These are phyloP conservation scores for Sanghuangporus weigelae DNA, from an alignment of 1,284 basidiomycete genomes.

Conservation along the genomic window DNA sequence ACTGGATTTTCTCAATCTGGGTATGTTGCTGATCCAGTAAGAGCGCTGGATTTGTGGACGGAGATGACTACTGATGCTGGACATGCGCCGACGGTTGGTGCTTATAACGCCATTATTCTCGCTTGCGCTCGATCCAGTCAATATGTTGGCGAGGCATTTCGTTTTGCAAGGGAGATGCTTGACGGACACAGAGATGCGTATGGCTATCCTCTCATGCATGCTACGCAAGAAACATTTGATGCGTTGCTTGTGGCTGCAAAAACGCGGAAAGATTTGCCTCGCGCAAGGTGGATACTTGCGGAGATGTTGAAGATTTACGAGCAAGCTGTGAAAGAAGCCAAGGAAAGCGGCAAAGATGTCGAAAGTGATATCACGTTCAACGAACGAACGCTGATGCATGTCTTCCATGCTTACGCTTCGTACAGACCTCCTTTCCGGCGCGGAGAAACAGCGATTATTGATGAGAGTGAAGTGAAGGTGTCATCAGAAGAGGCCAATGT, in stretches of 20 bases:
- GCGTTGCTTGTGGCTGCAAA: constrained; percentile 89
- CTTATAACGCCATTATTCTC: constrained; percentile 82
- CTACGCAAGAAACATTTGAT: constrained; percentile 69
- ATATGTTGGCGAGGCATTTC: constrained; percentile 74
- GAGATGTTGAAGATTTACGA: constrained; percentile 61
- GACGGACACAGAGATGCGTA: constrained; percentile 63
- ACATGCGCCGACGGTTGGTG: constrained; percentile 58
- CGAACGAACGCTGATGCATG: constrained; percentile 72
- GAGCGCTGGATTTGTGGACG: constrained; percentile 88
- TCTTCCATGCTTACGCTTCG: constrained; percentile 86
- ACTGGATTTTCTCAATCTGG: constrained; percentile 38
- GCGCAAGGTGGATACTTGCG: constrained; percentile 87
- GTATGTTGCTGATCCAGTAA: constrained; percentile 70
- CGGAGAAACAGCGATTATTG: constrained; percentile 35
- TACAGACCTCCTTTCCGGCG: constrained; percentile 70
- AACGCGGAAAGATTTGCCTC: constrained; percentile 74
- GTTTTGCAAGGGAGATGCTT: constrained; percentile 78
- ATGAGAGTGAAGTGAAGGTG: constrained; percentile 15
- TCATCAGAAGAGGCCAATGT: neutral
- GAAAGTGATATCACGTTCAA: constrained; percentile 41
- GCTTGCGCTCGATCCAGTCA: constrained; percentile 63
- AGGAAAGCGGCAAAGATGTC: constrained; percentile 34
- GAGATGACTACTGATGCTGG: constrained; percentile 78
- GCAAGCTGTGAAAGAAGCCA: constrained; percentile 10
- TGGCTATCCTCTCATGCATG: constrained; percentile 52